phyloP scores from a whole-genome alignment of 345 rosid genomes.

The Melaleuca alternifolia region DNA sequence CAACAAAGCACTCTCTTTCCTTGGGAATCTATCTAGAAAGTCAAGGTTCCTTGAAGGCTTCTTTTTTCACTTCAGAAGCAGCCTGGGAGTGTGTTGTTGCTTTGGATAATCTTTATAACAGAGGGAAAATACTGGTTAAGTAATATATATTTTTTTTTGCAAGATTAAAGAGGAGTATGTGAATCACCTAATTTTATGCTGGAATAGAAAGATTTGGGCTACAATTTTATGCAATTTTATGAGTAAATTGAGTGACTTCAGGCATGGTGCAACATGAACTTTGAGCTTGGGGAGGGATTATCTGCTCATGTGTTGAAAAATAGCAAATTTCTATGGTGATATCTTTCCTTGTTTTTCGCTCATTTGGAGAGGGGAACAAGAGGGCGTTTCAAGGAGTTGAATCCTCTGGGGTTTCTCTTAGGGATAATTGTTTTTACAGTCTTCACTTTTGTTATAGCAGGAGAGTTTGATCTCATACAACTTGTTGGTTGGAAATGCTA shows the following conservation, averaged over 20 bases:
- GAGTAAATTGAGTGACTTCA: background rate
- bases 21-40: background rate
- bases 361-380: background rate
- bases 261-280: background rate
- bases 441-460: background rate
- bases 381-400: background rate
- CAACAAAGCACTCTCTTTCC: background rate
- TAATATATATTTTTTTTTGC: background rate
- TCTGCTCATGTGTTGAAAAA: background rate
- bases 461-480: background rate
- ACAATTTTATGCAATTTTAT: background rate
- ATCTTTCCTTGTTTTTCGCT: background rate
- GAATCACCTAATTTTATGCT: background rate
- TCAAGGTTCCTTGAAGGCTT: background rate
- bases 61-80: background rate
- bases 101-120: background rate
- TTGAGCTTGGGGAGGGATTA: background rate
- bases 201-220: background rate
- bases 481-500: background rate
- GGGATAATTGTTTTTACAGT: background rate
- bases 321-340: background rate
- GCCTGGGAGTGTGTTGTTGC: background rate
- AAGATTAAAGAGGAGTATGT: background rate
- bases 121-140: background rate
- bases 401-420: background rate